Percentiles rank a stretch among this genome's conserved stretches.
These are phyloP conservation scores for Lyophyllum atratum DNA, from an alignment of 768 basidiomycete species.

Conservation along the genomic window DNA sequence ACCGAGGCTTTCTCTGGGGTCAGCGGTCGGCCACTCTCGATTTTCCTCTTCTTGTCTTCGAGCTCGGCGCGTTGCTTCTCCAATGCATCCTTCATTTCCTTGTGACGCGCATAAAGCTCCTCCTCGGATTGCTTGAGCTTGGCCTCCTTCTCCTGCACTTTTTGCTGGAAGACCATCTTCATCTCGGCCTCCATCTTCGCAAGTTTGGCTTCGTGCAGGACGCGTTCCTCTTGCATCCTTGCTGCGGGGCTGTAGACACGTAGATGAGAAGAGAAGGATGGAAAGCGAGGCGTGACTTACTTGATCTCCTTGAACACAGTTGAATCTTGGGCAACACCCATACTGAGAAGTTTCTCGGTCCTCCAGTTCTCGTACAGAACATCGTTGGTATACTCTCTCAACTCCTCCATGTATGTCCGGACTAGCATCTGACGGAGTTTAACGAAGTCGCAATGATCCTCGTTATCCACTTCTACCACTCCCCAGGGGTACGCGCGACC, in stretches of 20 bases:
- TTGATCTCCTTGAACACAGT: conserved; percentile 99
- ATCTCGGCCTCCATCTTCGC: conserved; percentile 99
- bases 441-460: conserved; percentile 99
- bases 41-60: conserved; percentile 97
- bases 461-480: conserved; percentile 98
- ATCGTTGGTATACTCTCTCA: conserved; percentile 95
- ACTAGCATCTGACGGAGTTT: conserved; percentile 99
- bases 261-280: conserved; percentile 12
- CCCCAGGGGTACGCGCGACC: conserved; percentile 99
- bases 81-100: conserved; percentile 99
- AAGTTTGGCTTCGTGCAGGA: conserved; percentile 95
- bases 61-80: conserved; percentile 95
- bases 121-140: conserved; percentile 99
- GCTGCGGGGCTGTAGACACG: conserved; percentile 77
- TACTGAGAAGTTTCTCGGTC: conserved; percentile 91
- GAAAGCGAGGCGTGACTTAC: conserved; percentile 49
- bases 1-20: conserved; percentile 93
- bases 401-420: conserved; percentile 98
- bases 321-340: conserved; percentile 98
- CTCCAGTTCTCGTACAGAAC: conserved; percentile 98
- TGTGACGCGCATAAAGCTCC: conserved; percentile 97
- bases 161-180: conserved; percentile 99
- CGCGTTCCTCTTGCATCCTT: conserved; percentile 93
- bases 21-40: conserved; percentile 92
- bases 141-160: conserved; percentile 98